phyloP scores from a whole-genome alignment of 2,329 filamentous ascomycete species.

The Kalmusia sp. region DNA sequence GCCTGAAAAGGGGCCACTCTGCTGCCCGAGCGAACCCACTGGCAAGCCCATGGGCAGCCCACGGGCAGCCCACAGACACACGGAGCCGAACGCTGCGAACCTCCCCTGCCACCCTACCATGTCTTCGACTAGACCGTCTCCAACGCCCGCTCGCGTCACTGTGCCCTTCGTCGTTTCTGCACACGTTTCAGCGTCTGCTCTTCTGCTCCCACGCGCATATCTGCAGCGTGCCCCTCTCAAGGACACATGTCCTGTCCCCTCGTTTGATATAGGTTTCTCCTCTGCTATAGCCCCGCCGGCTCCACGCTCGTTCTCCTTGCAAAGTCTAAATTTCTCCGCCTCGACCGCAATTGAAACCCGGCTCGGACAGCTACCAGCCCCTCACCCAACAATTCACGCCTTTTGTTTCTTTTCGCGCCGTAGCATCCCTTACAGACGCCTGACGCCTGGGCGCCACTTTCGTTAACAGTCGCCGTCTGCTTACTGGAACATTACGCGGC shows the following conservation, averaged over 20 bases:
- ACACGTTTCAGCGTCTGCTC: constrained; percentile 39
- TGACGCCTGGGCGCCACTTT: constrained; percentile 9
- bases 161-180: constrained; percentile 35
- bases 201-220: constrained; percentile 29
- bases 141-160: constrained; percentile 31
- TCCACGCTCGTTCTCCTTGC: constrained; percentile 36
- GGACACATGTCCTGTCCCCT: constrained; percentile 42
- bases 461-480: constrained; percentile 7
- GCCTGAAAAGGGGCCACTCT: constrained; percentile 38
- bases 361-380: background rate
- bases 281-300: constrained; percentile 27
- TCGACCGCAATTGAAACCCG: background rate
- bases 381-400: constrained; percentile 8
- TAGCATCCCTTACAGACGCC: background rate
- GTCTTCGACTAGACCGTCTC: constrained; percentile 33
- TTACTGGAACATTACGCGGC: constrained; percentile 7
- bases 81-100: constrained; percentile 31
- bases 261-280: constrained; percentile 44
- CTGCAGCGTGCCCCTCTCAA: constrained; percentile 29
- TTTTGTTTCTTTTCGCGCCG: background rate
- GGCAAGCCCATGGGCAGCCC: too few species aligned
- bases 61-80: constrained; percentile 36
- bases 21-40: constrained; percentile 32
- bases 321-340: constrained; percentile 11
- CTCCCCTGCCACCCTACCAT: constrained; percentile 36